Conservation (phyloP, 345 rosid genomes). For the Mangifera indica region DNA sequence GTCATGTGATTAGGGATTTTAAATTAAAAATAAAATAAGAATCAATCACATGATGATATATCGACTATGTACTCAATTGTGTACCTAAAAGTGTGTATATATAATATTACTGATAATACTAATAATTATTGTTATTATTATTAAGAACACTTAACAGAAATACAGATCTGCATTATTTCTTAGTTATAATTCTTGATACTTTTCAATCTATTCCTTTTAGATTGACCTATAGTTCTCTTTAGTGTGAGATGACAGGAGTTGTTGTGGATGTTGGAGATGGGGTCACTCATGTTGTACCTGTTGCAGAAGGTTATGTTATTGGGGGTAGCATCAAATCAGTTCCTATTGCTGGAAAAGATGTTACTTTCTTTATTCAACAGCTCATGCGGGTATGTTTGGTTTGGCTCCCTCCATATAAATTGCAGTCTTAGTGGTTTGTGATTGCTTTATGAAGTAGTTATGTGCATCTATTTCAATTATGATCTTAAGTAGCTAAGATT, state of each 20-base stretch:
- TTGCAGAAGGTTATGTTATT: constrained; percentile 98
- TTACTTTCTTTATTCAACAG: constrained; percentile 84
- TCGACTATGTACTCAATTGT: too few relatives aligned
- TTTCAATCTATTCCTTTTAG: constrained; percentile 21
- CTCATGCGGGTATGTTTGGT: constrained; percentile 82
- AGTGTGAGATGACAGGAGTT: constrained; percentile 99
- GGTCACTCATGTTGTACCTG: constrained; percentile 88
- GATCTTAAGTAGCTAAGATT: background rate
- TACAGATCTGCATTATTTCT: background rate
- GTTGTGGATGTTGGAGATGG: constrained; percentile 99
- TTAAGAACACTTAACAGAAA: background rate
- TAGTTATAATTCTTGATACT: background rate
- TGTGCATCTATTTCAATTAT: background rate
- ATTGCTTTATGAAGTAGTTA: constrained; percentile 2
- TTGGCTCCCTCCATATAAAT: background rate
- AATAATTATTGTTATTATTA: too few relatives aligned
- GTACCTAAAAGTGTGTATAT: too few relatives aligned
- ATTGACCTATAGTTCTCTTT: constrained; percentile 46
- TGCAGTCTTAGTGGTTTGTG: constrained; percentile 7
- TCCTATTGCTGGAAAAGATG: constrained; percentile 91
- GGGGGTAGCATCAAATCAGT: constrained; percentile 89
- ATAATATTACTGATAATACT: too few relatives aligned
- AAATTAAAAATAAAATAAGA: too few relatives aligned
- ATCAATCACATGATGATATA: too few relatives aligned
- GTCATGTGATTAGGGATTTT: too few relatives aligned